Base-by-base conservation (phyloP, 2,329 filamentous ascomycete species). In the Verticillium nonalfalfae region DNA sequence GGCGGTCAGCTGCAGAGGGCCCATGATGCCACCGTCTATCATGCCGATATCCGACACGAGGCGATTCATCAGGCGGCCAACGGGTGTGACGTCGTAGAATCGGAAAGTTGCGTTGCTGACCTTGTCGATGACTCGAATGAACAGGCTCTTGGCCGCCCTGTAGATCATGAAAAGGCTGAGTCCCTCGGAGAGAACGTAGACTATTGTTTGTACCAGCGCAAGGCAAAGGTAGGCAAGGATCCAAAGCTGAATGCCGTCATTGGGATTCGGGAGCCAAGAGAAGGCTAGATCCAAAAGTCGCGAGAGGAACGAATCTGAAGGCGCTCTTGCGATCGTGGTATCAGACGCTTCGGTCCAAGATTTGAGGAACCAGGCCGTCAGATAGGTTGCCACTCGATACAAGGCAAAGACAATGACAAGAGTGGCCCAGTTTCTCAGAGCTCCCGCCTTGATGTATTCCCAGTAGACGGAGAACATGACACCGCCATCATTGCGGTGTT, bases 11-110 rank as follows among this genome's bases (percentile, higher is more conserved):
- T 91, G 87, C 57, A 97, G 85, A 13, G 91, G 87, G 10, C 80
- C 76, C 57, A 90, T 89, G 68, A 97, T 90, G n/a, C 90, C 89
- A 1, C 93, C 93, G 69, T 97, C 93, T 0, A 97, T 84, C 58
- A 91, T 93, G 34, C 90, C 90, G 75, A 97, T 95, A 69, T 97
- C 93, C 1, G 91, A 91, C 0, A 93, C 96, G 63, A 97, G 81
- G 7, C 93, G 85, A 72, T 97, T 97, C 90, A 97, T 97, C 64
- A 97, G 78, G 56, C 93, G 86, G 0, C 93, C 93, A 0, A 96
- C 88, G 0, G 93, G 93, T 0, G 93, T 97, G 4, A 91, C 86
- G 71, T 97, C 93, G 76, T 96, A 95, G 73, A 93, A 97, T 1
- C 92, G 86, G 75, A 97, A 96, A 0, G 89, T 93, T 0, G 93